A percentile compares a stretch with the other conserved stretches of the same genome.
phyloP scores from a whole-genome alignment of 73 alveolate species.

The Tetrahymena elliotti region DNA sequence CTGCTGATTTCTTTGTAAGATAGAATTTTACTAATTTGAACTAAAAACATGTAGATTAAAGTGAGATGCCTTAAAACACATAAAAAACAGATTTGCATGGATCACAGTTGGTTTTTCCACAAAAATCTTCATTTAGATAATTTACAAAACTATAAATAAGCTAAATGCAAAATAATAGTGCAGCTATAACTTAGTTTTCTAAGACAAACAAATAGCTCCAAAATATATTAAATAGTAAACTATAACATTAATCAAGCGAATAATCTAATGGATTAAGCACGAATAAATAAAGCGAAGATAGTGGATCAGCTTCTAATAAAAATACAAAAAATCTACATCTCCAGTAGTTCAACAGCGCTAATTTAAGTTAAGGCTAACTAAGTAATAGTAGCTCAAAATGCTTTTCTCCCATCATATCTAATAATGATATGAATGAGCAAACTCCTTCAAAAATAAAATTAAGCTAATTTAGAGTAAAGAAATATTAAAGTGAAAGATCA shows the following conservation, averaged over 20 bases:
- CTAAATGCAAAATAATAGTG: not conserved
- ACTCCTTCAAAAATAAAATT: not conserved
- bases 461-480: not conserved
- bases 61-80: not conserved
- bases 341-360: not conserved
- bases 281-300: not conserved
- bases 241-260: not conserved
- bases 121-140: not conserved
- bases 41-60: not conserved
- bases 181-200: not conserved
- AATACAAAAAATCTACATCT: not conserved
- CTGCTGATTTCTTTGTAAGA: not conserved
- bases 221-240: not conserved
- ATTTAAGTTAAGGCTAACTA: not conserved
- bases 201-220: not conserved
- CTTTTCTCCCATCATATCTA: not conserved
- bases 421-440: not conserved
- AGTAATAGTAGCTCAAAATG: not conserved
- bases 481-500: not conserved
- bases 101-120: not conserved
- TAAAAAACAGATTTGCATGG: not conserved
- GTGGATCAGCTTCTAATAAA: not conserved
- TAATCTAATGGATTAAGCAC: not conserved
- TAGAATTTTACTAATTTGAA: not conserved
- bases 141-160: not conserved